A percentile compares a stretch with the other conserved stretches of the same genome.
Evolutionary conservation across 768 basidiomycete genomes (phyloP).

Genomic region (Pulveroboletus sp.): DNA sequence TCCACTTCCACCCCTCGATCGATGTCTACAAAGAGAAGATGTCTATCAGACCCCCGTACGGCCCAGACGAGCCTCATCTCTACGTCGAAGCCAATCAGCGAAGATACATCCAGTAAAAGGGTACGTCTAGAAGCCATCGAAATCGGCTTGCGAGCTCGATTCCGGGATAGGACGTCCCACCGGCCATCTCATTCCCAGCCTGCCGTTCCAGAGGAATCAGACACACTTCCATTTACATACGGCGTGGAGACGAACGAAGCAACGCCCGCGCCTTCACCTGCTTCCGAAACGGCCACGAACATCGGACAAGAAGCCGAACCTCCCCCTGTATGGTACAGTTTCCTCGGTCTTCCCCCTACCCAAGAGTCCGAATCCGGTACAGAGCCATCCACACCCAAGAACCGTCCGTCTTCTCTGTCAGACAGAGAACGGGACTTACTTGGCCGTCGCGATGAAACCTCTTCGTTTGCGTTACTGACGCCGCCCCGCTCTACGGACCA

Average conservation of each 20-base stretch:
- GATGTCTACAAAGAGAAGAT: slow-evolving; percentile 6
- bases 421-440: background rate
- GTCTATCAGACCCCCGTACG: background rate
- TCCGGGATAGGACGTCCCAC: background rate
- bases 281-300: background rate
- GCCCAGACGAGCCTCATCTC: background rate
- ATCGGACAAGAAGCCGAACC: background rate
- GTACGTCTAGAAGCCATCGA: slow-evolving; percentile 8
- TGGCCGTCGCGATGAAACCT: background rate
- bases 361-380: slow-evolving; percentile 6
- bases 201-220: background rate
- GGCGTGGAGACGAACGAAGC: background rate
- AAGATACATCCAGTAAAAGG: background rate
- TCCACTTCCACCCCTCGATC: background rate
- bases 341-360: slow-evolving; percentile 16
- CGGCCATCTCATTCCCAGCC: background rate
- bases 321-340: slow-evolving; percentile 9
- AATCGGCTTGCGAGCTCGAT: slow-evolving; percentile 8
- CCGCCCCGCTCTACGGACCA: slow-evolving; percentile 19
- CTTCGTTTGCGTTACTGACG: slow-evolving; percentile 10
- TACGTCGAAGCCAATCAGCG: background rate
- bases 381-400: slow-evolving; percentile 17
- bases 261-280: background rate
- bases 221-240: slow-evolving; percentile 16
- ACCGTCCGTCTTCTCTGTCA: background rate